phyloP scores from a whole-genome alignment of 1,284 basidiomycete genomes.

The Kwoniella shivajii region DNA sequence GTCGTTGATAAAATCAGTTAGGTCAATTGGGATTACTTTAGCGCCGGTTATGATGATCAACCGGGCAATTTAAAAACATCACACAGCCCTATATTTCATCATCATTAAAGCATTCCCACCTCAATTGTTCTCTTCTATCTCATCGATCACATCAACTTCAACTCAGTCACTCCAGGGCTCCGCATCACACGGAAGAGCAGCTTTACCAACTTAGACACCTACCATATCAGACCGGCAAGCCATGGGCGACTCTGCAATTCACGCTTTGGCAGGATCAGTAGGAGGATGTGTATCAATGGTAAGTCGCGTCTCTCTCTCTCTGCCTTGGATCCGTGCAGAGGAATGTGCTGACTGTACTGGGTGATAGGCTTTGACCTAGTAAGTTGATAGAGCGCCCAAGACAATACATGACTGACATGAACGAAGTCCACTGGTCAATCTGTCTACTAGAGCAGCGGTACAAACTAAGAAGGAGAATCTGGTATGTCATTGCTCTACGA shows the following conservation, averaged over 20 bases:
- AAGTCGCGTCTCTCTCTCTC: constrained; percentile 46
- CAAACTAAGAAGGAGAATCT: constrained; percentile 67
- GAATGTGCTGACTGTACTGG: background rate
- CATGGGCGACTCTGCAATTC: constrained; percentile 75
- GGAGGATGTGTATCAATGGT: constrained; percentile 93
- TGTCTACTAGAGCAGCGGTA: constrained; percentile 91
- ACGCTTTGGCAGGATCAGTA: constrained; percentile 83
- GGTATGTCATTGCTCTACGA: constrained; percentile 28
- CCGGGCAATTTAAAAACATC: no score
- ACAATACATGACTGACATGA: background rate
- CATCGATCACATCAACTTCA: no score
- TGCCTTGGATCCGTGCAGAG: background rate
- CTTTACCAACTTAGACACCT: no score
- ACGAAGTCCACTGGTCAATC: constrained; percentile 79
- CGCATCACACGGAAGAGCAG: no score
- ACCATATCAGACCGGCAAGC: no score
- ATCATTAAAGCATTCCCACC: no score
- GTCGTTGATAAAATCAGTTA: no score
- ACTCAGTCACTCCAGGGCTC: no score
- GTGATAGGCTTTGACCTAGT: constrained; percentile 52
- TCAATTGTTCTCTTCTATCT: no score
- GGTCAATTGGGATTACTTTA: no score
- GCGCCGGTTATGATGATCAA: no score
- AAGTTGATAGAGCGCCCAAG: constrained; percentile 5
- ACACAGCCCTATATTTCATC: no score